These are phyloP conservation scores for Saccharomyces hybrid DNA, from an alignment of 1,139 yeast genomes.

Conservation along the genomic window DNA sequence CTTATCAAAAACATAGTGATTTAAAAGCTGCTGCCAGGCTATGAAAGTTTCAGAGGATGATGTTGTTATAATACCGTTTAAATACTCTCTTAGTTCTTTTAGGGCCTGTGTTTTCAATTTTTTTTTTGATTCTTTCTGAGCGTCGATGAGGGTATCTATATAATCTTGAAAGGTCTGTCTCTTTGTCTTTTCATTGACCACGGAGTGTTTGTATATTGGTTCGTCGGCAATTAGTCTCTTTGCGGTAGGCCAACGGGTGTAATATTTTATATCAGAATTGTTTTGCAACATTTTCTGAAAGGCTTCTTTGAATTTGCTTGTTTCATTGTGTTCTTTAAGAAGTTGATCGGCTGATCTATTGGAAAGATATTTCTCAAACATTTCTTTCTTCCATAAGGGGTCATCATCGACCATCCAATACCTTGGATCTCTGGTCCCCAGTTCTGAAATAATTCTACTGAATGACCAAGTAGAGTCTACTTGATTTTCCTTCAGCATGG, in stretches of 20 bases:
- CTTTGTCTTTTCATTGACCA: slow-evolving; percentile 52
- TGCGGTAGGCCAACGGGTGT: slow-evolving; percentile 62
- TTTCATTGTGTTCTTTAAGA: slow-evolving; percentile 44
- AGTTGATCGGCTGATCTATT: slow-evolving; percentile 50
- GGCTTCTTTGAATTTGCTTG: slow-evolving; percentile 48
- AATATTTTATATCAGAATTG: slow-evolving; percentile 40
- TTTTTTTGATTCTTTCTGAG: slow-evolving; percentile 35
- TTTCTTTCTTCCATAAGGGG: slow-evolving; percentile 50
- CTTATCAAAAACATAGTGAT: slow-evolving; percentile 38
- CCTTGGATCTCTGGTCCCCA: slow-evolving; percentile 47
- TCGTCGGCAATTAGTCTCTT: slow-evolving; percentile 50
- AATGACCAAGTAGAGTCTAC: slow-evolving; percentile 78
- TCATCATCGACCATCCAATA: slow-evolving; percentile 64
- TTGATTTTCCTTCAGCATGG: slow-evolving; percentile 44
- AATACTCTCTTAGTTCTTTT: slow-evolving; percentile 45
- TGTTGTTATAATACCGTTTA: slow-evolving; percentile 23
- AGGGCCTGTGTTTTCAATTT: slow-evolving; percentile 44
- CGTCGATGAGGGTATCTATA: slow-evolving; percentile 36
- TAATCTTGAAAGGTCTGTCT: slow-evolving; percentile 47
- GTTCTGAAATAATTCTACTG: slow-evolving; percentile 52
- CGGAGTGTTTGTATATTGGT: slow-evolving; percentile 58
- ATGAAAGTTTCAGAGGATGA: slow-evolving; percentile 4
- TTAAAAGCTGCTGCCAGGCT: slow-evolving; percentile 22
- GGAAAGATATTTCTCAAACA: slow-evolving; percentile 59
- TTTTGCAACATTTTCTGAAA: slow-evolving; percentile 45